Base-by-base conservation (phyloP, 768 basidiomycete genomes). In the Brasilioporus rufonigricans region DNA sequence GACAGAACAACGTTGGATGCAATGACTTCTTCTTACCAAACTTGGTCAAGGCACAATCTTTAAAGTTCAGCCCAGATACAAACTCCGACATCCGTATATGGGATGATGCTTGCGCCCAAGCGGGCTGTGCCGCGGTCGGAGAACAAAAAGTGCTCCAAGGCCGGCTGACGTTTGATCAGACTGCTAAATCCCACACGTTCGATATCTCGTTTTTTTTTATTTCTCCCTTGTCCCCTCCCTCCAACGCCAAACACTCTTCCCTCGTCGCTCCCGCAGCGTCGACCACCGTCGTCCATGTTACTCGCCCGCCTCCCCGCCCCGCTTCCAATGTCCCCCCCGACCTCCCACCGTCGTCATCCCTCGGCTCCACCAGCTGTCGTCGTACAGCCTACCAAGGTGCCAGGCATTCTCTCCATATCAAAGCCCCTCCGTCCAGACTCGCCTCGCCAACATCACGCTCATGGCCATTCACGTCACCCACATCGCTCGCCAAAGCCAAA, bases 321-420 rank as follows among this genome's bases (percentile, higher is more conserved):
- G 1, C 50, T 63, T 33, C 64, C 70, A 45, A 68, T 70, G 65
- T 61, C 65, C 8, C 73, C 63, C 23, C 62, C 65, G 9, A 56
- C 60, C 38, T 67, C 75, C 21, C 87, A 88, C 68, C 76, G 82
- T 56, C 77, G 89, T 50, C 81, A 83, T 65, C 83, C 87, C 19
- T 89, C 88, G 0, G 87, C 88, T 0, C 85, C 85, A 9, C 80
- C 82, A 1, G 77, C 82, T 33, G 80, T 86, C 62, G 77, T 84
- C 56, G 82, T 87, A 5, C 86, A 87, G 67, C 83, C 89, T 4
- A 88, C 89, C 13, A 79, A 79, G 51, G 87, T 82, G 0, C 89
- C 88, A 0, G 89, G 89, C 65, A 77, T 91, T 10, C 79, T 91
- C 48, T 80, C 84, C 45, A 77, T 91, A 47, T 82, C 86, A 50